Evolutionary conservation across 1,284 basidiomycete species (phyloP).

Genomic region (Xerocomus cyaneibrunnescens): DNA sequence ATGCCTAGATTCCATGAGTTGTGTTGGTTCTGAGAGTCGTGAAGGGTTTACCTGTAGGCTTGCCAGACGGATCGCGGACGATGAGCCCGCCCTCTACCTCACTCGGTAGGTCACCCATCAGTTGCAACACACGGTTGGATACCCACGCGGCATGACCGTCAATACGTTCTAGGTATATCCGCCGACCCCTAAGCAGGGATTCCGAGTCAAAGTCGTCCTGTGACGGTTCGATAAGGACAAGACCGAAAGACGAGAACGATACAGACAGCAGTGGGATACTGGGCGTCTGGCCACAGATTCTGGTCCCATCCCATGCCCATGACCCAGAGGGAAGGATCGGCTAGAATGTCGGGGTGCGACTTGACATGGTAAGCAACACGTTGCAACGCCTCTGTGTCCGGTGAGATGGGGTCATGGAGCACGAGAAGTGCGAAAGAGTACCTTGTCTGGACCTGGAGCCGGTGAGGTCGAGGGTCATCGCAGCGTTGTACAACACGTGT

Average conservation of each 20-base stretch:
- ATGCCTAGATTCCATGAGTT: conserved; percentile 44
- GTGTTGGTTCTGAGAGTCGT: not conserved
- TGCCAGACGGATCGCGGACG: conserved; percentile 59
- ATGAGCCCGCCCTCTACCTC: conserved; percentile 76
- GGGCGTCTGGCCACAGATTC: conserved; percentile 64
- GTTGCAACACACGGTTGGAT: conserved; percentile 62
- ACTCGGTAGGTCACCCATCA: conserved; percentile 55
- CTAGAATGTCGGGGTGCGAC: conserved; percentile 52
- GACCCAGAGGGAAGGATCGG: conserved; percentile 66
- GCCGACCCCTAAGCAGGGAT: conserved; percentile 58
- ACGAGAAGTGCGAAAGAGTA: conserved; percentile 19
- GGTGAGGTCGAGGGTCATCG: conserved; percentile 63
- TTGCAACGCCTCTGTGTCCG: conserved; percentile 55
- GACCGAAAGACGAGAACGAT: not conserved
- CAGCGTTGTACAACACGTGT: conserved; percentile 70
- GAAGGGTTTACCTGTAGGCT: conserved; percentile 63
- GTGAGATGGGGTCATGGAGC: not conserved
- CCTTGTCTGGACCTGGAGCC: conserved; percentile 61
- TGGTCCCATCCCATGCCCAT: conserved; percentile 94
- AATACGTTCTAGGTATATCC: conserved; percentile 70
- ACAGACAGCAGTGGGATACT: conserved; percentile 79
- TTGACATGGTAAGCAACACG: conserved; percentile 64
- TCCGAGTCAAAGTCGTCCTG: conserved; percentile 66
- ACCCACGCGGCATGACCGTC: conserved; percentile 90
- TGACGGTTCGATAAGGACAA: not conserved